phyloP scores from a whole-genome alignment of 1,284 basidiomycete genomes.

The Lignosus rhinocerotis region DNA sequence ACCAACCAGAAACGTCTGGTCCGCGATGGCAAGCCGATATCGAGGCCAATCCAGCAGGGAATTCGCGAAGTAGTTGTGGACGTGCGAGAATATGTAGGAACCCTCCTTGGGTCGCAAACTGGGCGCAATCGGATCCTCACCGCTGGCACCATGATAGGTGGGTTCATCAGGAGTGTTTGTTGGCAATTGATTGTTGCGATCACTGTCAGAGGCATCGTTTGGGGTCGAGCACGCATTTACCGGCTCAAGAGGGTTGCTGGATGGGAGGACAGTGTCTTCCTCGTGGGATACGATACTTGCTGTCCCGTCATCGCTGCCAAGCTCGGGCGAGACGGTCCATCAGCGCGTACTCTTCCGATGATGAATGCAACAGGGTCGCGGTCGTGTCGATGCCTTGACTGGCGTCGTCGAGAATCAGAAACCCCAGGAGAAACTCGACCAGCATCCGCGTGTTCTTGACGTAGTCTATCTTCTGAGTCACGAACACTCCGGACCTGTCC shows the following conservation, averaged over 20 bases:
- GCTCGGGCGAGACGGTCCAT: neutral
- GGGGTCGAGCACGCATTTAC: neutral
- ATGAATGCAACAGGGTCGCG: neutral
- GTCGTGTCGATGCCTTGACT: constrained; percentile 1
- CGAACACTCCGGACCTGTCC: neutral
- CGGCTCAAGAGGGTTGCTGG: neutral
- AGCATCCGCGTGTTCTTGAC: neutral
- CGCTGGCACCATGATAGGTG: neutral
- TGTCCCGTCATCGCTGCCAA: too few relatives aligned
- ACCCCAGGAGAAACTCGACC: neutral
- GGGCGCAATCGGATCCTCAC: neutral
- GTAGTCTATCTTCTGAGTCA: constrained; percentile 4
- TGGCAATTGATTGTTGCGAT: neutral
- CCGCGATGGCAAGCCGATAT: neutral
- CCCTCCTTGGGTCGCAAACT: too few relatives aligned
- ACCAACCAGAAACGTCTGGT: neutral
- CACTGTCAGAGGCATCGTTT: neutral
- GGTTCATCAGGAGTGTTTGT: neutral
- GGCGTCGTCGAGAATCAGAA: neutral
- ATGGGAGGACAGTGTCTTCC: neutral
- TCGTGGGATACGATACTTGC: neutral
- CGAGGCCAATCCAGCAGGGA: neutral
- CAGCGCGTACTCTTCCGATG: neutral
- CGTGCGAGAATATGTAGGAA: too few relatives aligned
- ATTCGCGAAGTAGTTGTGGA: neutral